A percentile compares a stretch with the other conserved stretches of the same genome.
Evolutionary conservation across 225 moss, liverwort and hornwort genomes (phyloP).

Genomic region (Takakia lepidozioides): DNA sequence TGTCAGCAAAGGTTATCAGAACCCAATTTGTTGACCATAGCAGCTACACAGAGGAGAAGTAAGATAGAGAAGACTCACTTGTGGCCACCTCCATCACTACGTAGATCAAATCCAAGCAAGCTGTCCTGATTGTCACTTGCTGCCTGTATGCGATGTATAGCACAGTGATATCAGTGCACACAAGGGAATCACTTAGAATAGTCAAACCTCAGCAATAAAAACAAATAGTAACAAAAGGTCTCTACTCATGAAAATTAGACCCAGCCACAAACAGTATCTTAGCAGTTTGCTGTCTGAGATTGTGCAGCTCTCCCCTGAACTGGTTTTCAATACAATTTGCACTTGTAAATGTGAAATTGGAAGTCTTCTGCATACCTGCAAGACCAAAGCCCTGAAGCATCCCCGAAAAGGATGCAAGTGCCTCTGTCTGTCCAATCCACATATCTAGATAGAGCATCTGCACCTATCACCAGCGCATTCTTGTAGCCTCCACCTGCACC

Average conservation of each 20-base stretch:
- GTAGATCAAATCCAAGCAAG: conserved; percentile 92
- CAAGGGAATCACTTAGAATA: no score
- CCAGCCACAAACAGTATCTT: no score
- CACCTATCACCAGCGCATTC: conserved; percentile 89
- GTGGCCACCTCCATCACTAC: conserved; percentile 88
- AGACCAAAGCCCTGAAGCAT: conserved; percentile 85
- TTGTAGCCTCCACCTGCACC: conserved; percentile 86
- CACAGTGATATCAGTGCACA: no score
- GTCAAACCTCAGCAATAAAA: no score
- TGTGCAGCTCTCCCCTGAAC: no score
- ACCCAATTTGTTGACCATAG: no score
- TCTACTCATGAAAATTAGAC: no score
- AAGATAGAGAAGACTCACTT: conserved; percentile 35
- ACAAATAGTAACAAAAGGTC: no score
- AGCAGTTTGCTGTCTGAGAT: no score
- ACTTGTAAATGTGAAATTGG: background rate
- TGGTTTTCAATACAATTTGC: no score
- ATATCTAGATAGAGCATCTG: conserved; percentile 93
- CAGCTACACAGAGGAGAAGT: background rate
- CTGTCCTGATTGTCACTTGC: conserved; percentile 85
- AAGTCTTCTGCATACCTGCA: conserved; percentile 49
- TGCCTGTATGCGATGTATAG: conserved; percentile 39
- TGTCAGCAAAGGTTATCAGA: no score
- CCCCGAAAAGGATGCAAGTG: conserved; percentile 95
- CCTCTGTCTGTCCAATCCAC: conserved; percentile 98